Evolutionary conservation across 257 asterid species (phyloP), one percentile per base, ranked within the genome.

Genomic region (Fraxinus cuspidata): DNA sequence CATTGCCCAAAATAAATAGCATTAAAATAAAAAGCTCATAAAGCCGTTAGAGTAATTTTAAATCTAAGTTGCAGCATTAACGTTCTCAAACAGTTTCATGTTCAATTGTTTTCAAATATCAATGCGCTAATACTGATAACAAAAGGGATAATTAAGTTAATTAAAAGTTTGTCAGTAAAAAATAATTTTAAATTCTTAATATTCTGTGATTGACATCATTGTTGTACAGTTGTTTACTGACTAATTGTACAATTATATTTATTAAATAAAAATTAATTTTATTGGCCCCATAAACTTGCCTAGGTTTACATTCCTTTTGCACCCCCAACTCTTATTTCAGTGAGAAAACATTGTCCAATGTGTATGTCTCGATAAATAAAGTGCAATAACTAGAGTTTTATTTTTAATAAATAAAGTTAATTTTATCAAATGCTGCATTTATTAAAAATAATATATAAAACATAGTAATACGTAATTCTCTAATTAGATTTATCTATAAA

Each of bases 191-290:
- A 51, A 51, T 51, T 51, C 63, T 51, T 51, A 51, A 51, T n/a
- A 18, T 51, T 16, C 27, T 58, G 4, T 21, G 8, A 27, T 8
- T 71, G 86, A 79, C 85, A 86, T 88, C 87, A 82, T 86, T 82
- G 77, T 25, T 51, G 0, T 0, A 13, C 51, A 44, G 18, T 44
- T 44, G 51, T 44, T 11, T 40, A 40, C 47, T 2, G 9, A 40
- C 47, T 51, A 51, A 51, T 51, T 51, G 63, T 51, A 51, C 63
- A 25, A n/a, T 51, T 19, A 18, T 19, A 18, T 3, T 51, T 51
- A 51, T 19, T 51, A 51, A 16, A 51, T 37, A 44, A 44, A 10
- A 44, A 16, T 75, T 25, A 53, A 40, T 44, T 5, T 13, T 44
- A 8, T 9, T 47, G 72, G 44, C 44, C 75, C 74, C 44, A 21